Conservation (phyloP, 169 alveolate genomes). For the Eimeria sp. region DNA sequence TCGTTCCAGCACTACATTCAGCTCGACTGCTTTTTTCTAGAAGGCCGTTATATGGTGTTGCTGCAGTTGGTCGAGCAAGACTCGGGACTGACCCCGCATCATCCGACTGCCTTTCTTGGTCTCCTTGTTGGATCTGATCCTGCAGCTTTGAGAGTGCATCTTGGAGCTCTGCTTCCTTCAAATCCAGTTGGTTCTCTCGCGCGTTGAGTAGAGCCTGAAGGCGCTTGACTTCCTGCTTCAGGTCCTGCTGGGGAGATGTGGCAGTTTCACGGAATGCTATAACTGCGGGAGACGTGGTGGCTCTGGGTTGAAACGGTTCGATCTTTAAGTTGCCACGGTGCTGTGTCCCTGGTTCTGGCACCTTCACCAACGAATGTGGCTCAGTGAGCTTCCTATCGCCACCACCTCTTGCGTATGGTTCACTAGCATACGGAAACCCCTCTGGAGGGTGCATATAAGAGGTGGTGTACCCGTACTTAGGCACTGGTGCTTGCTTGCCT, state of each 20-base stretch:
- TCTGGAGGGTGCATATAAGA: neutral
- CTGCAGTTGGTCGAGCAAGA: neutral
- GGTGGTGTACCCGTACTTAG: neutral
- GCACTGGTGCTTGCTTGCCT: constrained; percentile 3
- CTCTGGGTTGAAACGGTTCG: constrained; percentile 36
- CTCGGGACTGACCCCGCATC: constrained; percentile 25
- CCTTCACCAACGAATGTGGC: neutral
- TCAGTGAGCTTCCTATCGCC: constrained; percentile 3
- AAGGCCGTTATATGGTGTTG: neutral
- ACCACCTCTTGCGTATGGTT: neutral
- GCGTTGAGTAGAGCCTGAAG: constrained; percentile 37
- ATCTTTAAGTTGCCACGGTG: neutral
- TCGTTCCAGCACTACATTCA: neutral
- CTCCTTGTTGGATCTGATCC: constrained; percentile 32
- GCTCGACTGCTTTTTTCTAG: neutral
- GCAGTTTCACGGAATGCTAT: neutral
- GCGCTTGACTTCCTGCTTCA: constrained; percentile 43
- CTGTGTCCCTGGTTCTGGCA: constrained; percentile 69
- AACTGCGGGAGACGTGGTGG: constrained; percentile 35
- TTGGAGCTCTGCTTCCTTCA: constrained; percentile 62
- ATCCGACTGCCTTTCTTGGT: neutral
- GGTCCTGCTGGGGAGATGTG: neutral
- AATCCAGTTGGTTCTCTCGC: constrained; percentile 46
- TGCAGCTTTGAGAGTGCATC: constrained; percentile 30
- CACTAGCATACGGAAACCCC: neutral